Percentiles rank a stretch among this genome's conserved stretches.
phyloP scores from a whole-genome alignment of 768 basidiomycete species.

The Boletus sp. region DNA sequence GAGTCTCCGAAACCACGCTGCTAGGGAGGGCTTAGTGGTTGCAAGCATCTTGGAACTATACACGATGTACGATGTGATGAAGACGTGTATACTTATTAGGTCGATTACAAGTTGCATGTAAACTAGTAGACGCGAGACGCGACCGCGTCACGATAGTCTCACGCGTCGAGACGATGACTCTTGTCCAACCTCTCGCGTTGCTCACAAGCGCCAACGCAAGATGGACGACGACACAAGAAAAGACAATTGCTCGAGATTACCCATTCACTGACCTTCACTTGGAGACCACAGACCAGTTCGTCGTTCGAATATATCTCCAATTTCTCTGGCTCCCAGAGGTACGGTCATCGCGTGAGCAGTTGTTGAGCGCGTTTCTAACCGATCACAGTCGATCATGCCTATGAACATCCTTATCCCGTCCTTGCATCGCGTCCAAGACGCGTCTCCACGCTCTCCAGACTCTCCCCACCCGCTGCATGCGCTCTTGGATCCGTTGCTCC shows the following conservation, averaged over 20 bases:
- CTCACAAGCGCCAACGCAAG: constrained; percentile 26
- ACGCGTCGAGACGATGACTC: constrained; percentile 12
- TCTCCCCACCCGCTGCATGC: constrained; percentile 54
- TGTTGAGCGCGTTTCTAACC: constrained; percentile 11
- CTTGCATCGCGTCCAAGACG: constrained; percentile 46
- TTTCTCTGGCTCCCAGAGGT: constrained; percentile 80
- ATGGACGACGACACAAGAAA: constrained; percentile 63
- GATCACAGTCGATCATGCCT: constrained; percentile 65
- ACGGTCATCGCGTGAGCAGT: background rate
- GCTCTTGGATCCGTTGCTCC: constrained; percentile 58
- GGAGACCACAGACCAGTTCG: constrained; percentile 54
- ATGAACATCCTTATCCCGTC: constrained; percentile 54
- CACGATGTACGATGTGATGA: background rate
- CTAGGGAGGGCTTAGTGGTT: constrained; percentile 3
- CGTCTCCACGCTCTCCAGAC: constrained; percentile 26
- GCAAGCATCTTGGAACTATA: background rate
- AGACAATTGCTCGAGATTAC: constrained; percentile 51
- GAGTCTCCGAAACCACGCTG: constrained; percentile 36
- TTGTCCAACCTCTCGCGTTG: constrained; percentile 20
- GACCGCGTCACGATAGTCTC: background rate
- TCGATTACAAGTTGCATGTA: background rate
- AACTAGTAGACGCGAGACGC: background rate
- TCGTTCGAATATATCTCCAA: constrained; percentile 65
- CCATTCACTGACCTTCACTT: constrained; percentile 44
- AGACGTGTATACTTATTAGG: background rate